phyloP scores from a whole-genome alignment of 2,329 filamentous ascomycete genomes.

The Metarhizium album region DNA sequence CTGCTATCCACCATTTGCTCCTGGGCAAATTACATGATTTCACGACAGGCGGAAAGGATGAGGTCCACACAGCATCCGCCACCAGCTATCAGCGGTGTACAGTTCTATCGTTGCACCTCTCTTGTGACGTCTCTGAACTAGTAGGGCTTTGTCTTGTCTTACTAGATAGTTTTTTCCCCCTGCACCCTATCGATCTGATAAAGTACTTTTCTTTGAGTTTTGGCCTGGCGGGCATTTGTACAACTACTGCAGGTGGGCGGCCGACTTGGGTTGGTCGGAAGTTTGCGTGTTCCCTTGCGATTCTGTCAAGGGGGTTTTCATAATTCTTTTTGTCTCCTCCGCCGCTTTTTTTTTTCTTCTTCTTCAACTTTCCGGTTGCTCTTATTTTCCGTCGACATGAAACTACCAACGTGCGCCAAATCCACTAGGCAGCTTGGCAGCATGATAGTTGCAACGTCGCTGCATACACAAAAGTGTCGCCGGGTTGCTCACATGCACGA shows the following conservation, averaged over 20 bases:
- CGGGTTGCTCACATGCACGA: neutral
- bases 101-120: neutral
- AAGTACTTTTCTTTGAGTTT: neutral
- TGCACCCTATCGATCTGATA: neutral
- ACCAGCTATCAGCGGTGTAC: neutral
- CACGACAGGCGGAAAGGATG: conserved; percentile 9
- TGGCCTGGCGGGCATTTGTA: neutral
- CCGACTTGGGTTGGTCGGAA: neutral
- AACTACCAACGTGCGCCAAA: neutral
- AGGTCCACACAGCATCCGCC: neutral
- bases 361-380: neutral
- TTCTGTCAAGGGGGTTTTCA: neutral
- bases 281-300: neutral
- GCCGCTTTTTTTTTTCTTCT: conserved; percentile 1
- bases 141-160: conserved; percentile 11
- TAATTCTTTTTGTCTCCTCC: neutral
- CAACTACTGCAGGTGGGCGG: neutral
- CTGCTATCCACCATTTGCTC: neutral
- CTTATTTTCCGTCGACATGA: conserved; percentile 7
- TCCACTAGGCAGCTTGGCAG: neutral
- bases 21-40: conserved; percentile 7
- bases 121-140: neutral
- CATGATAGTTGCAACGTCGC: neutral
- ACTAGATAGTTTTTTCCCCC: conserved; percentile 7
- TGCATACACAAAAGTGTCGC: neutral